phyloP scores from a whole-genome alignment of 768 basidiomycete genomes.

The Boletus huronensis region DNA sequence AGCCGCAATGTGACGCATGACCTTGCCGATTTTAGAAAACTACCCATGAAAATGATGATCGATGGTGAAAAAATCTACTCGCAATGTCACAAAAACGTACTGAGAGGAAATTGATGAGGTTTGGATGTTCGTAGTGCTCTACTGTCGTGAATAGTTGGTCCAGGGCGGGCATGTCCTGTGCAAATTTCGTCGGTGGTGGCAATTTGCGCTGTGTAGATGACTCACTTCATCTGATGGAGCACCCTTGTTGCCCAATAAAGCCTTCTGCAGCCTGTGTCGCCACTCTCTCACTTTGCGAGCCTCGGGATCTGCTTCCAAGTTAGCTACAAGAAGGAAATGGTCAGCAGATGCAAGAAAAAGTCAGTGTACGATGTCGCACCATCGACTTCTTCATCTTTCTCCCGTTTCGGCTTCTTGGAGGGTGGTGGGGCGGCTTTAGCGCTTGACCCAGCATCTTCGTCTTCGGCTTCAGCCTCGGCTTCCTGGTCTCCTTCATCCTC shows the following conservation, averaged over 20 bases:
- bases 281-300: constrained; percentile 81
- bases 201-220: constrained; percentile 5
- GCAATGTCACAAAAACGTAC: constrained; percentile 33
- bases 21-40: constrained; percentile 53
- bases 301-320: constrained; percentile 53
- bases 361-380: constrained; percentile 37
- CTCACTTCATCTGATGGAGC: constrained; percentile 64
- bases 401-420: constrained; percentile 58
- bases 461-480: constrained; percentile 46
- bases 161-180: constrained; percentile 72
- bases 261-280: constrained; percentile 90
- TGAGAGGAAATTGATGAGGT: constrained; percentile 64
- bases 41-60: constrained; percentile 12
- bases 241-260: constrained; percentile 65
- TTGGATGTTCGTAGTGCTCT: constrained; percentile 73
- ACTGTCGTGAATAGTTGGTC: constrained; percentile 73
- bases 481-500: constrained; percentile 55
- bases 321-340: constrained; percentile 27
- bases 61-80: constrained; percentile 5
- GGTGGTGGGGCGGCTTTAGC: constrained; percentile 59
- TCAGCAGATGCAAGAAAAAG: constrained; percentile 4
- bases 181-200: constrained; percentile 6
- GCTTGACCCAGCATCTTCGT: constrained; percentile 45
- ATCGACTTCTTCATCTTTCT: constrained; percentile 61
- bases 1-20: constrained; percentile 59